Conservation (phyloP, 2,329 filamentous ascomycete genomes). For the Aspergillus sp. region DNA sequence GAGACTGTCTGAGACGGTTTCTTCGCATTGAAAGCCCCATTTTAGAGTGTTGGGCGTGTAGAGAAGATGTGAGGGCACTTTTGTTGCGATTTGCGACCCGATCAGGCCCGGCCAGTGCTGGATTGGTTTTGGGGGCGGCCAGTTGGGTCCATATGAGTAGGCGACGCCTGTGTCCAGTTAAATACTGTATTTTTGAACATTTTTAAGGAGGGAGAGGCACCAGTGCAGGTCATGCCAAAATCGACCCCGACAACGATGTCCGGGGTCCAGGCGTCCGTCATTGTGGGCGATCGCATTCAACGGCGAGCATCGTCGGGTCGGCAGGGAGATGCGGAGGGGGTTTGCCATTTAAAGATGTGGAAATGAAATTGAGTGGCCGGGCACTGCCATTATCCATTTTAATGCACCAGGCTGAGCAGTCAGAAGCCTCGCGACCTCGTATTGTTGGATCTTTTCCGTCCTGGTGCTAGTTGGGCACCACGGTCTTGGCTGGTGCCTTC, state of each 20-base stretch:
- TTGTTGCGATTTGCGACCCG: slow-evolving; percentile 32
- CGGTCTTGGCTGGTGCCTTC: neutral
- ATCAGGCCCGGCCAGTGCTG: slow-evolving; percentile 36
- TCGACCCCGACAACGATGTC: slow-evolving; percentile 29
- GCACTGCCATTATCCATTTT: neutral
- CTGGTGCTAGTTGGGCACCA: neutral
- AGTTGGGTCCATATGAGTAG: slow-evolving; percentile 36
- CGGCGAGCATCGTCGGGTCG: neutral
- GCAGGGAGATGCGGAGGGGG: too few species aligned
- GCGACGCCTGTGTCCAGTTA: slow-evolving; percentile 28
- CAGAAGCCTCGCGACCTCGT: neutral
- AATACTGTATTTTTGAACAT: too few species aligned
- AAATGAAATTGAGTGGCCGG: neutral
- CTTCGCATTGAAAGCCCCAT: slow-evolving; percentile 41
- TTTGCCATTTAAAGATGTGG: neutral
- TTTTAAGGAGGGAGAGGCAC: neutral
- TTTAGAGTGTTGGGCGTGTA: slow-evolving; percentile 19
- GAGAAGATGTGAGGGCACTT: slow-evolving; percentile 33
- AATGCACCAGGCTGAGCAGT: neutral
- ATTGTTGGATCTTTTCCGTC: neutral
- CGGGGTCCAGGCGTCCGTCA: slow-evolving; percentile 19
- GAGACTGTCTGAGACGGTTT: slow-evolving; percentile 22
- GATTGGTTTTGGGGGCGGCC: slow-evolving; percentile 33
- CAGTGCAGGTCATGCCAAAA: slow-evolving; percentile 31
- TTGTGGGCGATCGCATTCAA: neutral